Evolutionary conservation across 441 rosid genomes (phyloP), one percentile per base, ranked within the genome.

Genomic region (Erodium moschatum): DNA sequence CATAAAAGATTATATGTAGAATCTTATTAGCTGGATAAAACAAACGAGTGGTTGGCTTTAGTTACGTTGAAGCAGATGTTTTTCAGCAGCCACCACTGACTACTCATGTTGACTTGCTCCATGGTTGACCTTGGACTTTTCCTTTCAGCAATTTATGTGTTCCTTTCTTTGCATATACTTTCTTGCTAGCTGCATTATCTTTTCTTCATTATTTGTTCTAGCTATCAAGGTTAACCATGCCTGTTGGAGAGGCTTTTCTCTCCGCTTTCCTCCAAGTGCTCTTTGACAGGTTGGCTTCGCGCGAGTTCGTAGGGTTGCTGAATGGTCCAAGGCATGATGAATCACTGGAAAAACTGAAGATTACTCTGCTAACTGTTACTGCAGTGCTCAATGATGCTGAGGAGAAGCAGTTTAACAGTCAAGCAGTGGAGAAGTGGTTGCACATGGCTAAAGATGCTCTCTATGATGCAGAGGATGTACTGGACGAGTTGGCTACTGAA

Each of bases 391-490:
- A 20, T 11, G 81, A 78, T 67, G 81, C 79, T 10, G 81, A 78
- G 46, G 74, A 70, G 66, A 75, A 67, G 73, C 79, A 75, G 52
- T 31, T 70, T 5, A 64, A 50, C 56, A 44, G 21, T 6, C 65
- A 64, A 15, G 48, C 40, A 1, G 67, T 79, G 20, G 18, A 64
- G 54, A 48, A 19, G 3, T 79, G 79, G 79, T 40, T 76, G 58
- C 62, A 64, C n/a, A 56, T 50, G 33, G 73, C 74, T 5, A 46
- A 73, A 61, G 52, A 77, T 48, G 76, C 70, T 0, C 73, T 74
- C 24, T 70, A 72, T 24, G 81, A 75, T 19, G 79, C 77, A 8
- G 79, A 80, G 69, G 83, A 80, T 7, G 67, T 75, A 12, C 9
- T 75, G 65, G 82, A 70, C 31, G 75, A 62, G 38, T 68, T 75